Evolutionary conservation across 345 rosid genomes (phyloP).

Genomic region (Murraya koenigii): DNA sequence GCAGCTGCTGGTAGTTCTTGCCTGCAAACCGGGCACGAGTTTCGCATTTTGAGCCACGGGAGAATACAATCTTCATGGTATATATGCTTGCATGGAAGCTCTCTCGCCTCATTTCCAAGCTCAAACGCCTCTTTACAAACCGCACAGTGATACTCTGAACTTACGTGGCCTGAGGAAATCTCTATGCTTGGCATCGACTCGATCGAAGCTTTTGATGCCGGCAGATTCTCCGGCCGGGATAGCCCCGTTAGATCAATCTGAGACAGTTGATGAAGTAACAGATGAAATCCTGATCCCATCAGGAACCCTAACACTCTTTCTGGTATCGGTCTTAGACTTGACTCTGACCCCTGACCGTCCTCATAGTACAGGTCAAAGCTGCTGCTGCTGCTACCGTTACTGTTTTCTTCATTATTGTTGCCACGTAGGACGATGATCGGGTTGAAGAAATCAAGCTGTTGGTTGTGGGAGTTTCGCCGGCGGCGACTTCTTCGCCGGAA

Average conservation of each 20-base stretch:
- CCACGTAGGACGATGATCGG: constrained; percentile 76
- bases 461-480: constrained; percentile 35
- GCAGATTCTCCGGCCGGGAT: constrained; percentile 55
- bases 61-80: constrained; percentile 71
- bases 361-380: constrained; percentile 64
- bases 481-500: constrained; percentile 34
- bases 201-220: constrained; percentile 71
- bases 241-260: constrained; percentile 57
- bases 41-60: constrained; percentile 66
- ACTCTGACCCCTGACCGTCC: constrained; percentile 48
- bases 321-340: constrained; percentile 71
- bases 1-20: constrained; percentile 53
- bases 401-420: constrained; percentile 24
- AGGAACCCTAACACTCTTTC: constrained; percentile 60
- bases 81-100: constrained; percentile 79
- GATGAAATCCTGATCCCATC: constrained; percentile 74
- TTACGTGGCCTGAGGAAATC: constrained; percentile 35
- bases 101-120: constrained; percentile 52
- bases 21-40: constrained; percentile 79
- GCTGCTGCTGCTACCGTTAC: constrained; percentile 26
- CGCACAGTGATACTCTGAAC: constrained; percentile 62
- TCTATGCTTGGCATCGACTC: constrained; percentile 60
- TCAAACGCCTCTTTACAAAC: constrained; percentile 73
- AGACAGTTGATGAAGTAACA: constrained; percentile 59
- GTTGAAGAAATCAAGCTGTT: constrained; percentile 43